Evolutionary conservation across 2,329 filamentous ascomycete genomes (phyloP).

Genomic region (Penicillium glabrum): DNA sequence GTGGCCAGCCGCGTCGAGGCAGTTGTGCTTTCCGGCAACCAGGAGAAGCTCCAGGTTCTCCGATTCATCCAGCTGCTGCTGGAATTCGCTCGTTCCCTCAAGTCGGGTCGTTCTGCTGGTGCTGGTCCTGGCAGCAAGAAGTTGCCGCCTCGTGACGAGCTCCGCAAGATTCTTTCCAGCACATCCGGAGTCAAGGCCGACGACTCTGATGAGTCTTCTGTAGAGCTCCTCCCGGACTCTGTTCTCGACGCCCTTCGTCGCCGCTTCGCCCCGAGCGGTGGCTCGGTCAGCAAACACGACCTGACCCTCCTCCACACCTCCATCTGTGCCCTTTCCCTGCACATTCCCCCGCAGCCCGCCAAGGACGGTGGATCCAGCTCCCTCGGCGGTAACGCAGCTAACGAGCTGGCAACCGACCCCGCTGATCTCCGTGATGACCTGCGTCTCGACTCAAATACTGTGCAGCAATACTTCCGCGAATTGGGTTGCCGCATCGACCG

Average conservation of each 20-base stretch:
- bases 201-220: slow-evolving; percentile 11
- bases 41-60: slow-evolving; percentile 44
- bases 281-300: slow-evolving; percentile 38
- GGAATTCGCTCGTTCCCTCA: slow-evolving; percentile 41
- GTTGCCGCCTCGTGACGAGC: slow-evolving; percentile 41
- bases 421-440: slow-evolving; percentile 48
- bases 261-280: slow-evolving; percentile 41
- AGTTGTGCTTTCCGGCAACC: slow-evolving; percentile 40
- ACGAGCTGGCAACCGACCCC: slow-evolving; percentile 44
- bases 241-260: slow-evolving; percentile 43
- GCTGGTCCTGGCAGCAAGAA: slow-evolving; percentile 38
- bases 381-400: slow-evolving; percentile 35
- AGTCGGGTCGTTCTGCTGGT: slow-evolving; percentile 21
- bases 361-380: slow-evolving; percentile 37
- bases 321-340: slow-evolving; percentile 47
- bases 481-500: slow-evolving; percentile 46
- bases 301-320: slow-evolving; percentile 46
- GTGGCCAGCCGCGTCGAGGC: slow-evolving; percentile 44
- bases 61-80: slow-evolving; percentile 47
- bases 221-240: slow-evolving; percentile 34
- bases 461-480: slow-evolving; percentile 46
- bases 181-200: slow-evolving; percentile 19
- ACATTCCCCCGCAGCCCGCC: slow-evolving; percentile 44
- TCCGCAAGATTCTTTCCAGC: slow-evolving; percentile 37
- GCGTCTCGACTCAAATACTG: slow-evolving; percentile 35